Percentiles rank a stretch among this genome's conserved stretches.
Evolutionary conservation across 768 basidiomycete species (phyloP).

Genomic region (Kwoniella sp.): DNA sequence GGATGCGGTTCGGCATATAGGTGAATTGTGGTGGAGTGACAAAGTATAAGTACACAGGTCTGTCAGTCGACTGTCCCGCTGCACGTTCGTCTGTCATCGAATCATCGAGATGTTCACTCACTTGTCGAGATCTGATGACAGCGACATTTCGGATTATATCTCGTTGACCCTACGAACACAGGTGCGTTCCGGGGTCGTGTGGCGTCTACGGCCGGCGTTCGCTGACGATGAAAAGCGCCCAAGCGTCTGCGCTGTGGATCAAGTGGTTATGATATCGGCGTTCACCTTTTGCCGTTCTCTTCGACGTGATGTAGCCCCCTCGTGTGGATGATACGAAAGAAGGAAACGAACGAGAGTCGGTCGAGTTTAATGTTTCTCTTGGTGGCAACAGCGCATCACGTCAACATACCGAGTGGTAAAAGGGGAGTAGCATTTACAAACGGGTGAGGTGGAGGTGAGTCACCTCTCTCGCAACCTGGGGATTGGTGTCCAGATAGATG

Average conservation of each 20-base stretch:
- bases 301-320: neutral
- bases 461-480: neutral
- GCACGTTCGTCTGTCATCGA: too few species aligned
- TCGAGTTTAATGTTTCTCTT: neutral
- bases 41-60: too few species aligned
- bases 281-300: neutral
- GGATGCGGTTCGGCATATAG: neutral
- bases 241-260: too few species aligned
- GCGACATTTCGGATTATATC: constrained; percentile 2
- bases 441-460: constrained; percentile 6
- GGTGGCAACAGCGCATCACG: neutral
- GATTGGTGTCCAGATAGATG: too few species aligned
- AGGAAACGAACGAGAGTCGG: neutral
- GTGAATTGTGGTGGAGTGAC: neutral
- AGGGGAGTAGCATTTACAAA: neutral
- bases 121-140: constrained; percentile 46
- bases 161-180: too few species aligned
- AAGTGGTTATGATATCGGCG: too few species aligned
- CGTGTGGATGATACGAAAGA: neutral
- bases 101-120: constrained; percentile 12
- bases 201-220: too few species aligned
- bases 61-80: too few species aligned
- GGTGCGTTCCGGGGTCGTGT: too few species aligned
- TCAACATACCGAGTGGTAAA: neutral
- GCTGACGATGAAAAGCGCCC: too few species aligned